These are phyloP conservation scores for Leptographium lundbergii DNA, from an alignment of 2,329 filamentous ascomycete species.

Conservation along the genomic window DNA sequence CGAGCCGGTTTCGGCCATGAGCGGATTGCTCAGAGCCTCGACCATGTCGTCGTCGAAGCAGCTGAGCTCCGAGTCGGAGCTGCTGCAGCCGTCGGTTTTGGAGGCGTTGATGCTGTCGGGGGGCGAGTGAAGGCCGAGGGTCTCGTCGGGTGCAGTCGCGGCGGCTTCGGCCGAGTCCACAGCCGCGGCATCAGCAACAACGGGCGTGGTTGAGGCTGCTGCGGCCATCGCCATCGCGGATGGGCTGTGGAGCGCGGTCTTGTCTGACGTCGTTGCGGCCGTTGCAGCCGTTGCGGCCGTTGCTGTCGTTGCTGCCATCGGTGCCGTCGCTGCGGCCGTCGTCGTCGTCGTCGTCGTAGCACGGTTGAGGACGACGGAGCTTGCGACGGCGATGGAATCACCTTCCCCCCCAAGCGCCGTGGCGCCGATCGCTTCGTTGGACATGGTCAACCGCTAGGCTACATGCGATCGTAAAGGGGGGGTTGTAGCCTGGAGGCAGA, in stretches of 20 bases:
- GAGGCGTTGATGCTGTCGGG: constrained; percentile 50
- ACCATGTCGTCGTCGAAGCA: constrained; percentile 50
- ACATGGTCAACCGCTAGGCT: constrained; percentile 29
- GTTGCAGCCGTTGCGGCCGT: neutral
- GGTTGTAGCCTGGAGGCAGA: constrained; percentile 11
- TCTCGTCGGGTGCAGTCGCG: constrained; percentile 16
- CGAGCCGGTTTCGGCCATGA: constrained; percentile 9
- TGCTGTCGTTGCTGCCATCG: too few species aligned
- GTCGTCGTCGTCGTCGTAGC: neutral
- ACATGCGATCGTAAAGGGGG: constrained; percentile 15
- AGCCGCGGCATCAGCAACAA: neutral
- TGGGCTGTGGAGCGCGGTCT: constrained; percentile 10
- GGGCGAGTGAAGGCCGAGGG: constrained; percentile 45
- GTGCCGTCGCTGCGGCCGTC: neutral
- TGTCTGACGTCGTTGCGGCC: constrained; percentile 6
- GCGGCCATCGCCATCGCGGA: constrained; percentile 3
- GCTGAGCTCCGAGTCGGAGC: constrained; percentile 48
- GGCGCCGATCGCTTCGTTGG: constrained; percentile 41
- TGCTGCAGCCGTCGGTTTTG: constrained; percentile 40
- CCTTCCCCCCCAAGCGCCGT: constrained; percentile 26
- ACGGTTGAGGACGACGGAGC: constrained; percentile 6
- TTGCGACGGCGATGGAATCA: constrained; percentile 15
- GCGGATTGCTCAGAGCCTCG: constrained; percentile 19
- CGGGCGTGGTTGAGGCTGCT: constrained; percentile 5
- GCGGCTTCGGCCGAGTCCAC: constrained; percentile 1